Conservation (phyloP, 1,284 basidiomycete species). For the Moniliophthora roreri region DNA sequence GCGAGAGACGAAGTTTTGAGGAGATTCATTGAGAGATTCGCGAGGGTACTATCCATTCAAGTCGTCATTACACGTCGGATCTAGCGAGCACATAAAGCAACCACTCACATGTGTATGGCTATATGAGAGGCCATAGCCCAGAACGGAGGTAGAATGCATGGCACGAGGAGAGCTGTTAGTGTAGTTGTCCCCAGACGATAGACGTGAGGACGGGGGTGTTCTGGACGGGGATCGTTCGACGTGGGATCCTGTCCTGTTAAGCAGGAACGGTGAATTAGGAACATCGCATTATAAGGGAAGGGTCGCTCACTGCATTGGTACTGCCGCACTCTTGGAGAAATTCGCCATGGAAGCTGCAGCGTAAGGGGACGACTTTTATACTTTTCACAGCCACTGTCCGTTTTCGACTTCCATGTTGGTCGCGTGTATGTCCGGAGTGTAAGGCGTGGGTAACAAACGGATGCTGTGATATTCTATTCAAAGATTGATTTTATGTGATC, state of each 20-base stretch:
- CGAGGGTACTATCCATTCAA: too few relatives aligned
- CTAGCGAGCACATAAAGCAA: too few relatives aligned
- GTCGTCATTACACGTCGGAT: too few relatives aligned
- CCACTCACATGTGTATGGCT: too few relatives aligned
- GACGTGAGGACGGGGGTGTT: not conserved
- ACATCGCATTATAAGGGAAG: not conserved
- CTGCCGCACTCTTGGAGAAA: slow-evolving; percentile 3
- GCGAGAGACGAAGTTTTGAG: too few relatives aligned
- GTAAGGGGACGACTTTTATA: slow-evolving; percentile 4
- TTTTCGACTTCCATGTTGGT: slow-evolving; percentile 2
- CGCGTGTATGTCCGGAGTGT: slow-evolving; percentile 1
- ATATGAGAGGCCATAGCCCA: not conserved
- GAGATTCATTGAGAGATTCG: too few relatives aligned
- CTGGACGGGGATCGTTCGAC: slow-evolving; percentile 1
- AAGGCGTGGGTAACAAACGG: slow-evolving; percentile 3
- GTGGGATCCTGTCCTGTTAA: not conserved
- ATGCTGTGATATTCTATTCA: slow-evolving; percentile 3
- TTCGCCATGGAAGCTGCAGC: not conserved
- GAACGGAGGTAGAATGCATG: not conserved
- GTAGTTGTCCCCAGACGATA: not conserved
- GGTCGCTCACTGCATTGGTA: slow-evolving; percentile 8
- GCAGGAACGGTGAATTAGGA: not conserved
- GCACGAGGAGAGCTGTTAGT: not conserved
- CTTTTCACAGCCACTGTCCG: slow-evolving; percentile 6
- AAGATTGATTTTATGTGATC: slow-evolving; percentile 3